Conservation (phyloP, 2,329 filamentous ascomycete species). For the Chaetoscypha palmicola region DNA sequence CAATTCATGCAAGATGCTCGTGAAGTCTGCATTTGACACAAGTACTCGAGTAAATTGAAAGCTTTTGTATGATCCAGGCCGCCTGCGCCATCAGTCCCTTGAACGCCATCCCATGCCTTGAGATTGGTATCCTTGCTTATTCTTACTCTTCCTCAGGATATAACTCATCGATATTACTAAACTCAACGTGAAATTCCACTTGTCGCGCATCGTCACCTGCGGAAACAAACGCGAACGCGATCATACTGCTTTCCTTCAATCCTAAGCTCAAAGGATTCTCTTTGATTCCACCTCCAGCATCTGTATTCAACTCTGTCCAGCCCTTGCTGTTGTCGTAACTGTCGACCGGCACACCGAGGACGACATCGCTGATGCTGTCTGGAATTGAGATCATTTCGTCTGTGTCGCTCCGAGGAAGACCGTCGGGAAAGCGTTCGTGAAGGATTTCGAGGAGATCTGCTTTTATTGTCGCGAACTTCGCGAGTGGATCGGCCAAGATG, state of each 20-base stretch:
- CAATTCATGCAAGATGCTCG: too few relatives aligned
- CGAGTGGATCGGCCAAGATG: conserved; percentile 54
- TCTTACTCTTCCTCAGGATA: conserved; percentile 20
- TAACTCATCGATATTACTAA: conserved; percentile 18
- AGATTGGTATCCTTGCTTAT: background rate
- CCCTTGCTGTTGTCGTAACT: conserved; percentile 41
- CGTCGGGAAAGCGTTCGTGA: conserved; percentile 47
- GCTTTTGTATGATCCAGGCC: too few relatives aligned
- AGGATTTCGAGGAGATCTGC: conserved; percentile 52
- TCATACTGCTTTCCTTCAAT: conserved; percentile 33
- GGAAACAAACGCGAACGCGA: conserved; percentile 35
- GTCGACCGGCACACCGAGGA: conserved; percentile 41
- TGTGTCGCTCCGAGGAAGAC: conserved; percentile 37
- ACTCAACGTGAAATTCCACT: conserved; percentile 21
- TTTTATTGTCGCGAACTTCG: conserved; percentile 50
- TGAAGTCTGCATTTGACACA: too few relatives aligned
- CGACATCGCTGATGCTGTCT: conserved; percentile 34
- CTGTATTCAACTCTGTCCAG: conserved; percentile 38
- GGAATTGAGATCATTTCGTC: conserved; percentile 31
- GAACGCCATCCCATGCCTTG: too few relatives aligned
- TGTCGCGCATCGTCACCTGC: conserved; percentile 21
- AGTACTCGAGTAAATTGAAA: too few relatives aligned
- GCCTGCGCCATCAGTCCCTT: too few relatives aligned
- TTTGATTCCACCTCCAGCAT: conserved; percentile 30
- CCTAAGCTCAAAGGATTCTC: conserved; percentile 31